phyloP scores from a whole-genome alignment of 1,284 basidiomycete species.

The Kwoniella shivajii region DNA sequence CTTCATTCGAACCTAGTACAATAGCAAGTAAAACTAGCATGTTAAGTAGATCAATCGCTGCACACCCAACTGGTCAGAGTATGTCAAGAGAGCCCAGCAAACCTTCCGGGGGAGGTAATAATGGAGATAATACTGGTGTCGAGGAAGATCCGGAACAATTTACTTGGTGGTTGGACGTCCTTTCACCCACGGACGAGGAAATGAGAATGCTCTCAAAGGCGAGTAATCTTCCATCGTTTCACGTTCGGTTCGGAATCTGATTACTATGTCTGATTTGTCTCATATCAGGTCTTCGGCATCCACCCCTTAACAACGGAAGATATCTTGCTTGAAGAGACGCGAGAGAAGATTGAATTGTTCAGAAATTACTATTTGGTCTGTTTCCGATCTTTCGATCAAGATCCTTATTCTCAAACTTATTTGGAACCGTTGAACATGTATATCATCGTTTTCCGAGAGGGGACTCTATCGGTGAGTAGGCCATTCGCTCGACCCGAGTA shows the following conservation, averaged over 20 bases:
- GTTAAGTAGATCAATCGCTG: constrained; percentile 30
- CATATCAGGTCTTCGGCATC: constrained; percentile 81
- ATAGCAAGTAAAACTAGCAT: constrained; percentile 27
- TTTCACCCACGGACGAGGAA: constrained; percentile 94
- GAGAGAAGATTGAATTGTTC: constrained; percentile 99
- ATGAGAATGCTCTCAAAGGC: constrained; percentile 96
- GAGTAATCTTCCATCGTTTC: constrained; percentile 15
- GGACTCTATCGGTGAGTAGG: constrained; percentile 79
- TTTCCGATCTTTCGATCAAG: constrained; percentile 99
- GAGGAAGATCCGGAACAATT: constrained; percentile 64
- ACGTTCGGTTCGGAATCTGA: neutral
- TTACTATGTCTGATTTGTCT: neutral
- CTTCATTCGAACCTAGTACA: constrained; percentile 18
- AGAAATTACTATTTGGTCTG: constrained; percentile 98
- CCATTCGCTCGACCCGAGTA: neutral
- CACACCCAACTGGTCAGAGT: neutral
- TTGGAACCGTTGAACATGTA: constrained; percentile 99
- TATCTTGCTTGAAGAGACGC: constrained; percentile 98
- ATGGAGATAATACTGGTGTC: constrained; percentile 13
- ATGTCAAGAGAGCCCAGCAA: constrained; percentile 16
- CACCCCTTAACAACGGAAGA: constrained; percentile 99
- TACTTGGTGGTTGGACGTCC: constrained; percentile 98
- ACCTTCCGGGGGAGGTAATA: constrained; percentile 10
- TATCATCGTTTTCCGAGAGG: constrained; percentile 97
- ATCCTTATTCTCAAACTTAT: constrained; percentile 95